Evolutionary conservation across 768 basidiomycete species (phyloP), one percentile per base, ranked within the genome.

Genomic region (Dentipellis fragilis): DNA sequence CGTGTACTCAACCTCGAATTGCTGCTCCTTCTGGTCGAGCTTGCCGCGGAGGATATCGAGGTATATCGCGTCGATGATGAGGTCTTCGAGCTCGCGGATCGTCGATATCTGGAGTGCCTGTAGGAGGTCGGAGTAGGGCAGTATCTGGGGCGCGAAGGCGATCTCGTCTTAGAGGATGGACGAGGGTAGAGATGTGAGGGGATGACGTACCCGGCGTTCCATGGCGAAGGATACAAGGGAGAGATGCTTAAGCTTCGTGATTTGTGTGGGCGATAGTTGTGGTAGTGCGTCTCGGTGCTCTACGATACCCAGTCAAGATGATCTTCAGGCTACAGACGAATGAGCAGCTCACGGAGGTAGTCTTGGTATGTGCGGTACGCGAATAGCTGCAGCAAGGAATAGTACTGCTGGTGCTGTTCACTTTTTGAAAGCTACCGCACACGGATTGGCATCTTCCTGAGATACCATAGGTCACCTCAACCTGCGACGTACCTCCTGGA

Each of bases 11-110:
- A 98, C 84, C 68, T 95, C 89, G 56, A 98, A 76, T 61, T 92
- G 85, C 60, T 84, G 81, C 62, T 89, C 80, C 67, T 90, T 89
- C 71, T 97, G 95, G 69, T 97, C 93, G 50, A 99, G 84, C 65
- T 90, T 93, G 10, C 93, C 95, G 51, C 83, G 83, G 38, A 99
- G 76, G 39, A 96, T 74, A 67, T 91, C 88, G 40, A 89, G 82
- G 71, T 97, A 98, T 69, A 97, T 93, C 10, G 89, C 89, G 64
- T 97, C 93, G 68, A 99, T 98, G 66, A 98, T 89, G 60, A 97
- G 82, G 70, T 97, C 94, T 68, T 99, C 95, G 2, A 99, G 83
- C 55, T 89, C 89, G 54, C 94, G 85, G 56, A 94, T 82, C 5
- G 80, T 84, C 3, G 83, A 75, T 69, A 95, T 78, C 50, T 90